Conservation (phyloP, 1,139 yeast species). For the Meyerozyma guilliermondii region DNA sequence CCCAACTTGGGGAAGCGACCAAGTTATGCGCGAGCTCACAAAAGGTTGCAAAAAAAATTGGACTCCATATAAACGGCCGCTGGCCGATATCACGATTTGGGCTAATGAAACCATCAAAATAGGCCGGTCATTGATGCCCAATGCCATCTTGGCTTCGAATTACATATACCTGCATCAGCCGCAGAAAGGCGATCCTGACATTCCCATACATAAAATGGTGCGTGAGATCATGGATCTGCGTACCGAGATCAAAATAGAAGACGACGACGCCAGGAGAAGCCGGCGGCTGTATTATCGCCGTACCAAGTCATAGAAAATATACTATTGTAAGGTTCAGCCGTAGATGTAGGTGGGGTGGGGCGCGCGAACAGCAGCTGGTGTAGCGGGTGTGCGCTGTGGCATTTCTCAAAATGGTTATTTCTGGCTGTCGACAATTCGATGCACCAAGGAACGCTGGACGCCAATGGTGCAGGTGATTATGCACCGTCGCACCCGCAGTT, state of each 20-base stretch:
- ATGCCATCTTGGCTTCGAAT: conserved; percentile 38
- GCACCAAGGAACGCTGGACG: conserved; percentile 1
- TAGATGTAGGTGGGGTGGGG: no score
- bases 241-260: conserved; percentile 13
- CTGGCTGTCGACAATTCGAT: conserved; percentile 1
- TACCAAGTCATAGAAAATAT: neutral
- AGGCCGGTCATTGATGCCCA: conserved; percentile 69
- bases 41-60: conserved; percentile 69
- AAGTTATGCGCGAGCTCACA: conserved; percentile 59
- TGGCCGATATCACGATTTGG: conserved; percentile 50
- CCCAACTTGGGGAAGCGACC: conserved; percentile 56
- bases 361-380: neutral
- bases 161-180: conserved; percentile 29
- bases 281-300: conserved; percentile 32
- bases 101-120: conserved; percentile 62
- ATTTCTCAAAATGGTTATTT: conserved; percentile 2
- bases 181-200: conserved; percentile 9
- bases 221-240: conserved; percentile 21
- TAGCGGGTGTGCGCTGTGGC: conserved; percentile 13
- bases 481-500: conserved; percentile 36
- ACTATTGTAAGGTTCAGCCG: no score
- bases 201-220: conserved; percentile 25
- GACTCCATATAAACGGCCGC: conserved; percentile 51
- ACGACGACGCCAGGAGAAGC: conserved; percentile 25
- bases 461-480: conserved; percentile 10